Evolutionary conservation across 805 yeast species (phyloP).

Genomic region (Monosporozyma unispora): DNA sequence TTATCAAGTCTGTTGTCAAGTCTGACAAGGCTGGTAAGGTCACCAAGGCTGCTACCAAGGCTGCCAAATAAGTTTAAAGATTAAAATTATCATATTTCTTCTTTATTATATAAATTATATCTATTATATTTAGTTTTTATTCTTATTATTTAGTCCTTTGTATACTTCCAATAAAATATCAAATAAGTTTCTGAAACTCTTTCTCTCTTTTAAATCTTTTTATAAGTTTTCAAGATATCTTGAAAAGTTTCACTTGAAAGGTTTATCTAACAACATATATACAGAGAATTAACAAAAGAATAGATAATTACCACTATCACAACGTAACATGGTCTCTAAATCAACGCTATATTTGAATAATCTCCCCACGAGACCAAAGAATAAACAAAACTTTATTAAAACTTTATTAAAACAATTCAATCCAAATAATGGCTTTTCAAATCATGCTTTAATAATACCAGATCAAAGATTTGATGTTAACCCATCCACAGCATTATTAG

Average conservation of each 20-base stretch:
- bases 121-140: conserved; percentile 11
- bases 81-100: conserved; percentile 1
- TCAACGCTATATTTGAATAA: conserved; percentile 15
- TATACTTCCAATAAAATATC: conserved; percentile 1
- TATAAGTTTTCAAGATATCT: too few relatives aligned
- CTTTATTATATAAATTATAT: conserved; percentile 7
- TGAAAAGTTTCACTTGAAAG: too few relatives aligned
- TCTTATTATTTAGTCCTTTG: conserved; percentile 9
- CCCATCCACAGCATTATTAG: conserved; percentile 2
- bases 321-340: not conserved
- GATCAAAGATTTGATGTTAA: not conserved
- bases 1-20: conserved; percentile 91
- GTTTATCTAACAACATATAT: too few relatives aligned
- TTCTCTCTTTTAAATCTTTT: too few relatives aligned
- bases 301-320: too few relatives aligned
- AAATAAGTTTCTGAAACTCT: not conserved
- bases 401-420: conserved; percentile 13
- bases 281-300: not conserved
- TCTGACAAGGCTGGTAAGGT: conserved; percentile 82
- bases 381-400: conserved; percentile 12
- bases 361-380: conserved; percentile 19
- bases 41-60: conserved; percentile 78
- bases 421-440: conserved; percentile 10
- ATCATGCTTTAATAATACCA: conserved; percentile 5
- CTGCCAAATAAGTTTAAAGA: conserved; percentile 21